Conservation (phyloP, 2,329 filamentous ascomycete genomes). For the Coleophoma cylindrospora region DNA sequence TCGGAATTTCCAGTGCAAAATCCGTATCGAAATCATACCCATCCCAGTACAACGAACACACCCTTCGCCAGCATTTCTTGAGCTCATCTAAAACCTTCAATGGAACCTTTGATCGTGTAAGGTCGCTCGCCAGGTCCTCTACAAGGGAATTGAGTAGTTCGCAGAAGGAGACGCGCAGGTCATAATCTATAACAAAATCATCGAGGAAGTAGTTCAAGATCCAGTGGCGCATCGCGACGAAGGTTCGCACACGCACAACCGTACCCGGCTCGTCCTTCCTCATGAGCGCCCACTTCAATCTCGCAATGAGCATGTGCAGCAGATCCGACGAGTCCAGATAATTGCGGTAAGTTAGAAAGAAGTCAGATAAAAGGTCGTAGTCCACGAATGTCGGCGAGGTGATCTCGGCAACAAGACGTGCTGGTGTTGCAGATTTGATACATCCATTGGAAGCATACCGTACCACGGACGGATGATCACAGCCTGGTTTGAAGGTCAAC, state of each 20-base stretch:
- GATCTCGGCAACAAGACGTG: constrained; percentile 90
- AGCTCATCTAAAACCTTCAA: constrained; percentile 88
- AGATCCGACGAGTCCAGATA: constrained; percentile 77
- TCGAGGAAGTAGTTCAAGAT: constrained; percentile 97
- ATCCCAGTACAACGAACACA: constrained; percentile 89
- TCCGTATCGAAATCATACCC: constrained; percentile 59
- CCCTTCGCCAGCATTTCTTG: constrained; percentile 95
- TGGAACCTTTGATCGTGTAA: constrained; percentile 43
- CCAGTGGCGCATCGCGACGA: constrained; percentile 95
- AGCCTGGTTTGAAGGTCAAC: constrained; percentile 72
- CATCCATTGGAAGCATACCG: constrained; percentile 71
- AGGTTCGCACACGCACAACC: constrained; percentile 92
- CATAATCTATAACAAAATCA: constrained; percentile 77
- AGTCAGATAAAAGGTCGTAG: constrained; percentile 94
- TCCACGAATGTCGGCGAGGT: constrained; percentile 94
- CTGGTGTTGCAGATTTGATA: constrained; percentile 84
- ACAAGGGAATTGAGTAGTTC: constrained; percentile 68
- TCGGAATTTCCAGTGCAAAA: constrained; percentile 58
- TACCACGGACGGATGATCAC: constrained; percentile 76
- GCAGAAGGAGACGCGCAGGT: constrained; percentile 74
- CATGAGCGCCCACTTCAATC: constrained; percentile 80
- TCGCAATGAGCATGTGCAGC: constrained; percentile 76
- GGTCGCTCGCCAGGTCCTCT: constrained; percentile 44
- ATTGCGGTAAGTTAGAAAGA: constrained; percentile 90
- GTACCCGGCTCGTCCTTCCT: constrained; percentile 79